phyloP scores from a whole-genome alignment of 2,329 filamentous ascomycete species.

The Aspergillus sp. region DNA sequence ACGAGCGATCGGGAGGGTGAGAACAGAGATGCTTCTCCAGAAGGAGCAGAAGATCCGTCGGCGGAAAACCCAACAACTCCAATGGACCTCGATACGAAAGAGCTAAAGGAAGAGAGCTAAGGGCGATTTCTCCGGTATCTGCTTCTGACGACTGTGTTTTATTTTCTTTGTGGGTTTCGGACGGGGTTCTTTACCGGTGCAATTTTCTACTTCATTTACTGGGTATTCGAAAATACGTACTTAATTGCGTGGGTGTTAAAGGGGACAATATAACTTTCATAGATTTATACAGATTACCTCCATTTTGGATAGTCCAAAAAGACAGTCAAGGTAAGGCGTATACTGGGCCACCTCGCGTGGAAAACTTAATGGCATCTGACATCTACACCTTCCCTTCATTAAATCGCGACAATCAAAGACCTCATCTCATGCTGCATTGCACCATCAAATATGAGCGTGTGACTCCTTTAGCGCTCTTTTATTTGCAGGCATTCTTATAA shows the following conservation, averaged over 20 bases:
- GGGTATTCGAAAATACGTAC: conserved; percentile 3
- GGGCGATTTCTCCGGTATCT: conserved; percentile 1
- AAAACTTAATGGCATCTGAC: not conserved
- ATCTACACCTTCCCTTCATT: not conserved
- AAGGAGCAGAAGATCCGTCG: conserved; percentile 16
- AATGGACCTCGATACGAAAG: conserved; percentile 39
- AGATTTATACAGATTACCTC: not conserved
- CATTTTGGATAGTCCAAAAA: not conserved
- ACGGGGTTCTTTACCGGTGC: not conserved
- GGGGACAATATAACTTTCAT: not conserved
- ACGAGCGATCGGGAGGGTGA: conserved; percentile 21
- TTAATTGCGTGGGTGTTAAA: conserved; percentile 3
- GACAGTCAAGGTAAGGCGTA: not conserved
- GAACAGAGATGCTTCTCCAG: conserved; percentile 12
- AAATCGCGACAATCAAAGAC: not conserved
- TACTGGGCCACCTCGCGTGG: not conserved
- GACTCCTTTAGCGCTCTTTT: not conserved
- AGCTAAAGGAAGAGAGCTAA: conserved; percentile 33
- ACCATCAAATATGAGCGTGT: not conserved
- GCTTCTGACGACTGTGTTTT: conserved; percentile 3
- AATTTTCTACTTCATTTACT: not conserved
- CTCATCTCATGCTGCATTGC: not conserved
- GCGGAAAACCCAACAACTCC: conserved; percentile 31
- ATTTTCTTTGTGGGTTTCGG: conserved; percentile 9
- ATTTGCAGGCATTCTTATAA: not conserved